Evolutionary conservation across 495 filamentous ascomycete genomes (phyloP).

Genomic region (Lophium mytilinum): DNA sequence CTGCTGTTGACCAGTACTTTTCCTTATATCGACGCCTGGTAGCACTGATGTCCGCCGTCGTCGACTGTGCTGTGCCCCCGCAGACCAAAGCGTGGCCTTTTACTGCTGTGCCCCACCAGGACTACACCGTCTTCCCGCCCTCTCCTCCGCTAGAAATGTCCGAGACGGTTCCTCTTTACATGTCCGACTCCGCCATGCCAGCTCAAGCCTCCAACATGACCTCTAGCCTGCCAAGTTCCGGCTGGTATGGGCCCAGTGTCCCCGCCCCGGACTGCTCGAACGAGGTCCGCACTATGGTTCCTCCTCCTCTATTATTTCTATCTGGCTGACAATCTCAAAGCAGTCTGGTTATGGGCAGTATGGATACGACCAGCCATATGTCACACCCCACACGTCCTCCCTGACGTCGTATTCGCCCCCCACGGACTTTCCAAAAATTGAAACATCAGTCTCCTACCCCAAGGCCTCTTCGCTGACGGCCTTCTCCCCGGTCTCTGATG

Average conservation of each 20-base stretch:
- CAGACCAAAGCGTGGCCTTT: conserved; percentile 16
- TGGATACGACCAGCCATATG: conserved; percentile 21
- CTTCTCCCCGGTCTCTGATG: conserved; percentile 19
- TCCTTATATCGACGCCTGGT: not conserved
- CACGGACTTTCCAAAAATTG: conserved; percentile 8
- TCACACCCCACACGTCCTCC: conserved; percentile 21
- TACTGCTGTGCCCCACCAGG: conserved; percentile 6
- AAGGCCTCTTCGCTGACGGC: conserved; percentile 11
- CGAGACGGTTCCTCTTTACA: conserved; percentile 14
- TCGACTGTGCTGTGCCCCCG: conserved; percentile 27
- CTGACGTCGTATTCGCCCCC: conserved; percentile 17
- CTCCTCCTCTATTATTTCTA: not conserved
- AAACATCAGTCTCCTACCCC: not conserved
- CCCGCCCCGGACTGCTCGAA: conserved; percentile 16
- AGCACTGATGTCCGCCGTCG: conserved; percentile 19
- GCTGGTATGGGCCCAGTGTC: conserved; percentile 17
- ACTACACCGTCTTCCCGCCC: conserved; percentile 4
- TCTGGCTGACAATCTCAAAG: not conserved
- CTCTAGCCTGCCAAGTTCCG: conserved; percentile 14
- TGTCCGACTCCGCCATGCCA: conserved; percentile 19
- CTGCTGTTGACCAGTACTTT: too few species aligned
- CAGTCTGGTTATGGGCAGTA: conserved; percentile 10
- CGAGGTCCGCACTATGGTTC: conserved; percentile 13
- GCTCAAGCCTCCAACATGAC: conserved; percentile 1
- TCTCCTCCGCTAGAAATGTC: conserved; percentile 18